Evolutionary conservation across 1,139 yeast genomes (phyloP), one percentile per base, ranked within the genome.

Genomic region (Hemisphaericaspora xylanilytica): DNA sequence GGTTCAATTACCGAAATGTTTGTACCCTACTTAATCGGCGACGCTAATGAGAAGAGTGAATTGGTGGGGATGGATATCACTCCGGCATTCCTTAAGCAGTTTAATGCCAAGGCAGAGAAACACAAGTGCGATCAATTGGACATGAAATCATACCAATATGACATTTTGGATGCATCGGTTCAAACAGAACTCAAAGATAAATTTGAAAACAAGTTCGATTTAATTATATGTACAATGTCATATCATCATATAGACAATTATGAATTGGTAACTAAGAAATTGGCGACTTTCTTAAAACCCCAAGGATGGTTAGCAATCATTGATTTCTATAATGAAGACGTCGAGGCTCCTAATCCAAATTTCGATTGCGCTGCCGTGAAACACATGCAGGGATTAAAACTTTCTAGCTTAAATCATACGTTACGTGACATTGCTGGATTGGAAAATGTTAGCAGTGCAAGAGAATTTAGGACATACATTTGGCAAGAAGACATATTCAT

Each of bases 211-310:
- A 33, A 52, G 8, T 65, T 63, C 44, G 75, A 70, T 47, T 50
- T 59, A 22, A 56, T 70, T 15, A 45, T 56, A 2, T 67, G 73
- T 41, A 64, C 74, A 1, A 48, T 68, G 18, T 54, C 73, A 0
- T 70, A 62, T 47, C 76, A 71, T 47, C 77, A 71, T 45, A 50
- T 71, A 14, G 57, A 61, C 13, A 55, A 63, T 40, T 59, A 63
- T 41, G 53, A 53, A 24, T 52, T 49, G 5, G 59, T 67, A 12
- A 63, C 71, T 18, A 48, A 50, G 40, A 61, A 59, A 39, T 50
- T 70, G 36, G 59, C 59, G 6, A 47, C 60, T 3, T 66, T 68
- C 43, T 57, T 70, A 38, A 53, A 48, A 18, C 58, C 60, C 0
- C 59, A 60, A 2, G 76, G 75, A 0, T 53, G 56, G 52, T 47